Conservation (phyloP, 768 basidiomycete species). For the Mycena floridula region DNA sequence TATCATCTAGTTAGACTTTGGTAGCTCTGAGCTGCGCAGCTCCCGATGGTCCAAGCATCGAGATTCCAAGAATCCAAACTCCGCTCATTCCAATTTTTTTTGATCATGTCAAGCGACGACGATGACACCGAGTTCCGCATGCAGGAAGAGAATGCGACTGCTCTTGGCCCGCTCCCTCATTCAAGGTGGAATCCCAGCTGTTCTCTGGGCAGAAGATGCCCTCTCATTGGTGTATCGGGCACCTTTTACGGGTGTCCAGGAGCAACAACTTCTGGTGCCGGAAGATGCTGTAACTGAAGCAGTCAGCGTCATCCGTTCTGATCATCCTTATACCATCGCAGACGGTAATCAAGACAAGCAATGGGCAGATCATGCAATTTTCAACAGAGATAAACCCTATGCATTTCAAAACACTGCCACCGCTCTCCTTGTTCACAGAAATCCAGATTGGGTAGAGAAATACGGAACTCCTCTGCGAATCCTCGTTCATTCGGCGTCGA, state of each 20-base stretch:
- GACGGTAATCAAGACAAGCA: background rate
- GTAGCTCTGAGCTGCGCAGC: no score
- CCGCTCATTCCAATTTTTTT: no score
- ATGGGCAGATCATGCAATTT: constrained; percentile 3
- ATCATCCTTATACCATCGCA: constrained; percentile 3
- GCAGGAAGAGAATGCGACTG: no score
- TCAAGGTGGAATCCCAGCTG: constrained; percentile 4
- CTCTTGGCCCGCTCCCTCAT: no score
- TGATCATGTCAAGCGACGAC: no score
- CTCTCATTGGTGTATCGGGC: constrained; percentile 11
- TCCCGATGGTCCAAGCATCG: no score
- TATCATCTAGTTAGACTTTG: no score
- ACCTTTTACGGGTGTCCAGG: constrained; percentile 8
- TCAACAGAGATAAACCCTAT: constrained; percentile 3
- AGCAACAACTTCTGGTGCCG: constrained; percentile 12
- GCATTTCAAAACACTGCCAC: constrained; percentile 3
- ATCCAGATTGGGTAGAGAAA: background rate
- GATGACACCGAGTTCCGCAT: no score
- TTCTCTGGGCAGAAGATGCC: constrained; percentile 13
- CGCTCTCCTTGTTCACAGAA: constrained; percentile 3
- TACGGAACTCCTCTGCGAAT: constrained; percentile 4
- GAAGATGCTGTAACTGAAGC: constrained; percentile 4
- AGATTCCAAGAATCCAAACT: no score
- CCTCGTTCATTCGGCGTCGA: constrained; percentile 7
- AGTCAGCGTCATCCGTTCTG: constrained; percentile 1